Conservation (phyloP, 306 rosid genomes). For the Vigna nakashimae region DNA sequence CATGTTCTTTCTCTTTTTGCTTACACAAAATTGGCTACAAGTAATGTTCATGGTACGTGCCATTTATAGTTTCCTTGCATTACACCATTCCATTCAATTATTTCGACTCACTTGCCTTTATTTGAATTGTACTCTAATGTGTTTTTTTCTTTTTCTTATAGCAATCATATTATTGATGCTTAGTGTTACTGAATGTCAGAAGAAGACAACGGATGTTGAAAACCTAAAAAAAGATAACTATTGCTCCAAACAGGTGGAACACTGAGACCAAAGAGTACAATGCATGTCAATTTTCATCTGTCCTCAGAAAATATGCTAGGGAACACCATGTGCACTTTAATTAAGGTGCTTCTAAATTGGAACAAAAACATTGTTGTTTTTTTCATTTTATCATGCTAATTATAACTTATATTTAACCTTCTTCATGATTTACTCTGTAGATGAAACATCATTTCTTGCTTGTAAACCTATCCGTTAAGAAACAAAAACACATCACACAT, state of each 20-base stretch:
- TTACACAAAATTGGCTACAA: constrained; percentile 26
- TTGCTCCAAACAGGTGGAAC: constrained; percentile 2
- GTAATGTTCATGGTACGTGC: constrained; percentile 22
- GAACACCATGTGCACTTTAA: constrained; percentile 36
- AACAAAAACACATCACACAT: neutral
- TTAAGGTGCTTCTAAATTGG: neutral
- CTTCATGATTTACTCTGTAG: neutral
- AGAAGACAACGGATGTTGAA: neutral
- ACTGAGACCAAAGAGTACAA: neutral
- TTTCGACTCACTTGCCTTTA: constrained; percentile 16
- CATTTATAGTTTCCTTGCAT: constrained; percentile 33
- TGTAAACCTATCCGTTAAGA: neutral
- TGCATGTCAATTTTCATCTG: neutral
- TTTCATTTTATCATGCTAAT: neutral
- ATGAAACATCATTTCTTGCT: neutral
- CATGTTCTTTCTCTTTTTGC: constrained; percentile 4
- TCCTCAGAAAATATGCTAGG: constrained; percentile 1
- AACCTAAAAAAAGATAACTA: neutral
- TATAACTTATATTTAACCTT: no score
- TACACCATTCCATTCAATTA: constrained; percentile 33
- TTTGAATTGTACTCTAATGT: neutral
- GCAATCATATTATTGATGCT: constrained; percentile 33
- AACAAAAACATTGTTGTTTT: neutral
- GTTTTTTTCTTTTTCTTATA: constrained; percentile 32
- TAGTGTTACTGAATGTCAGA: no score